Evolutionary conservation across 2,329 filamentous ascomycete species (phyloP).

Genomic region (Arthrobotrys sphaeroides): DNA sequence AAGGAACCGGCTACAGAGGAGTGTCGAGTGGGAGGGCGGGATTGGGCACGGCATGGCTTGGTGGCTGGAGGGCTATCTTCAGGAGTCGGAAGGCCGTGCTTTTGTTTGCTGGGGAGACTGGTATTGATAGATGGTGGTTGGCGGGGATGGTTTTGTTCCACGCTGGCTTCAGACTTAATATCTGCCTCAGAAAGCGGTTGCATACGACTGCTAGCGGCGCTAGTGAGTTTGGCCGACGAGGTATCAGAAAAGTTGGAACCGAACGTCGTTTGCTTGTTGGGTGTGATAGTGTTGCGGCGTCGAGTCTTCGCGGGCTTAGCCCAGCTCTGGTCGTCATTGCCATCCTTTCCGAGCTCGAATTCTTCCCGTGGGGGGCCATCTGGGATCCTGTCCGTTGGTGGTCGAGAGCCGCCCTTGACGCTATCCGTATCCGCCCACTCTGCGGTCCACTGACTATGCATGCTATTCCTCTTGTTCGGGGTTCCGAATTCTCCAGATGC

Average conservation of each 20-base stretch:
- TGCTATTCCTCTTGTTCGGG: slow-evolving; percentile 37
- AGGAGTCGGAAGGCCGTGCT: slow-evolving; percentile 42
- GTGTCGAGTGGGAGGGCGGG: slow-evolving; percentile 38
- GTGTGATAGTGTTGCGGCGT: slow-evolving; percentile 49
- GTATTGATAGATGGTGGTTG: slow-evolving; percentile 53
- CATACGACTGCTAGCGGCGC: slow-evolving; percentile 49
- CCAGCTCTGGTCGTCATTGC: slow-evolving; percentile 53
- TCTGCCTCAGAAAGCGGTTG: slow-evolving; percentile 48
- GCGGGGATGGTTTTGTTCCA: slow-evolving; percentile 40
- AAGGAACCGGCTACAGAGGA: slow-evolving; percentile 44
- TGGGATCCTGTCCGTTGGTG: slow-evolving; percentile 36
- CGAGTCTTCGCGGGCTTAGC: slow-evolving; percentile 49
- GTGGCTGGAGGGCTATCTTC: slow-evolving; percentile 50
- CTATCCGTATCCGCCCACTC: slow-evolving; percentile 51
- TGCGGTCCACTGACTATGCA: slow-evolving; percentile 48
- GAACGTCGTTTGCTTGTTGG: slow-evolving; percentile 45
- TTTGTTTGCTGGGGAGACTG: slow-evolving; percentile 42
- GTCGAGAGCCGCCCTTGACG: slow-evolving; percentile 36
- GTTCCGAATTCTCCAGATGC: slow-evolving; percentile 42
- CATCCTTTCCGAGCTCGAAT: slow-evolving; percentile 49
- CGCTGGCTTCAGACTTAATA: slow-evolving; percentile 52
- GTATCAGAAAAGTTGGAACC: slow-evolving; percentile 52
- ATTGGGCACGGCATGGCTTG: slow-evolving; percentile 46
- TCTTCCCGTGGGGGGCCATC: slow-evolving; percentile 38
- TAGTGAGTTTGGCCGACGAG: slow-evolving; percentile 42